Percentiles rank a stretch among this genome's conserved stretches.
Evolutionary conservation across 179 eudicot genomes (phyloP).

Genomic region (Patellifolia procumbens): DNA sequence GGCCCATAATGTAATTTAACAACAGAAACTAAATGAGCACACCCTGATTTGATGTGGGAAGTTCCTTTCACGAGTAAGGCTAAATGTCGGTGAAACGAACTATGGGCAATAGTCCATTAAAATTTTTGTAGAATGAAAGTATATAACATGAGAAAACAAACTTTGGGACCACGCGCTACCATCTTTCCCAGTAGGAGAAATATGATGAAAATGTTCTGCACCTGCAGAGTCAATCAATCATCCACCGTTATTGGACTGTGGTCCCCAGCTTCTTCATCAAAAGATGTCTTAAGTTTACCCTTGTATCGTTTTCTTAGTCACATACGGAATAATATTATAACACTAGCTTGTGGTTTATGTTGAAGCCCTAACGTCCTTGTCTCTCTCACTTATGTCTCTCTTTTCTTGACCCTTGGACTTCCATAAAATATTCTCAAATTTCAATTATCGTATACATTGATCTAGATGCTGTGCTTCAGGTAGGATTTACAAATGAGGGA

Average conservation of each 20-base stretch:
- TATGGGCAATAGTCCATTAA: not conserved
- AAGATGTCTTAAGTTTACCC: not conserved
- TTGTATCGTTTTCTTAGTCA: not conserved
- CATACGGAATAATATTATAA: not conserved
- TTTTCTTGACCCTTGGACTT: not conserved
- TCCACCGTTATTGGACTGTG: not conserved
- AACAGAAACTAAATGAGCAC: not conserved
- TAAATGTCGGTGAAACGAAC: not conserved
- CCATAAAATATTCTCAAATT: not conserved
- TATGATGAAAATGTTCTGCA: not conserved
- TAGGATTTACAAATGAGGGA: conserved; percentile 86
- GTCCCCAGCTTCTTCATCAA: not conserved
- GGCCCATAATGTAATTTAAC: not conserved
- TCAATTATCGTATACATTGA: not conserved
- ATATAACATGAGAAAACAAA: not conserved
- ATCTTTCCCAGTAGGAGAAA: not conserved
- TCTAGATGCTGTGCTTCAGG: conserved; percentile 44
- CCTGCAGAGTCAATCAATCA: not conserved
- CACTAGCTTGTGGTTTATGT: not conserved
- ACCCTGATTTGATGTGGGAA: not conserved
- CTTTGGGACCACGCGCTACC: not conserved
- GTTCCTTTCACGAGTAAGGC: not conserved
- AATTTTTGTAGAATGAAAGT: not conserved
- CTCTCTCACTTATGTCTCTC: not conserved
- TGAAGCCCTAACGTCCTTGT: not conserved